A percentile compares a stretch with the other conserved stretches of the same genome.
phyloP scores from a whole-genome alignment of 768 basidiomycete genomes.

The Suillus paluster region DNA sequence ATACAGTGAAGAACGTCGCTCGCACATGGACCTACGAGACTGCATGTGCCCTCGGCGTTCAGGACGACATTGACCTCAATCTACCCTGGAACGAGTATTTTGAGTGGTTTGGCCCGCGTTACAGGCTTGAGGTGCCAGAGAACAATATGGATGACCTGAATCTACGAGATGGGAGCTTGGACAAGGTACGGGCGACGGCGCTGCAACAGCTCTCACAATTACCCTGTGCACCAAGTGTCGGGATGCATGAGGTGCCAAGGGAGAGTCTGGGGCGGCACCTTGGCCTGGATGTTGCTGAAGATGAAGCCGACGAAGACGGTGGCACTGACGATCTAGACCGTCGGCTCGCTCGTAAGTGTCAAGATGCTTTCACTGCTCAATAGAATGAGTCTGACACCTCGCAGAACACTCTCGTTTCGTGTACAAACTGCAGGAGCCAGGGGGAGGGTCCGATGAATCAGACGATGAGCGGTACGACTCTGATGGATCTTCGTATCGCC shows the following conservation, averaged over 20 bases:
- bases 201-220: constrained; percentile 62
- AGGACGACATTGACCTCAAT: constrained; percentile 75
- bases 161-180: constrained; percentile 75
- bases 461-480: constrained; percentile 54
- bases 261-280: constrained; percentile 69
- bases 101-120: constrained; percentile 97
- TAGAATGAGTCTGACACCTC: neutral
- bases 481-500: constrained; percentile 47
- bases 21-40: constrained; percentile 97
- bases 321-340: constrained; percentile 67
- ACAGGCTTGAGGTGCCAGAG: constrained; percentile 85
- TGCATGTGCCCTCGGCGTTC: constrained; percentile 88
- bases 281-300: constrained; percentile 55
- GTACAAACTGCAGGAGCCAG: constrained; percentile 59
- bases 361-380: neutral
- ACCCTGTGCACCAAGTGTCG: constrained; percentile 81
- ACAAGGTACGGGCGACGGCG: constrained; percentile 72
- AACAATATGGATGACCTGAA: constrained; percentile 98
- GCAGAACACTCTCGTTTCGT: constrained; percentile 71
- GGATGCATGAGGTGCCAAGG: constrained; percentile 81
- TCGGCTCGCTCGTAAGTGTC: constrained; percentile 67
- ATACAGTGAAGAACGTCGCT: constrained; percentile 96
- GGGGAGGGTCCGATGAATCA: constrained; percentile 51
- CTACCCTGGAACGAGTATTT: constrained; percentile 90
- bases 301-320: constrained; percentile 42